A percentile compares a stretch with the other conserved stretches of the same genome.
Conservation (phyloP, 345 rosid genomes). For the Lumnitzera racemosa region DNA sequence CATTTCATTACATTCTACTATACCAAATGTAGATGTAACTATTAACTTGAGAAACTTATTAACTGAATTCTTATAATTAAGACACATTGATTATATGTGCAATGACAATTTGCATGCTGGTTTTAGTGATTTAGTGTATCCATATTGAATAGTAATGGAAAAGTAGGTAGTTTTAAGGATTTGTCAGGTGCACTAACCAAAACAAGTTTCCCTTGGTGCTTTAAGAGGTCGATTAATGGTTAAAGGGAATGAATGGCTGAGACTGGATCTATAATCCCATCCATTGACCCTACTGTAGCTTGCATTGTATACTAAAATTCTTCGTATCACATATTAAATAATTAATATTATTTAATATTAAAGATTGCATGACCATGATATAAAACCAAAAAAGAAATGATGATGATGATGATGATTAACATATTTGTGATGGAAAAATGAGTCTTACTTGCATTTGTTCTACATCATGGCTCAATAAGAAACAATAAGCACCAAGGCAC, state of each 20-base stretch:
- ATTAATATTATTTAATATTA: neutral
- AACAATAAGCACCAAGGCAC: conserved; percentile 32
- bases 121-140: neutral
- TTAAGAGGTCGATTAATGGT: conserved; percentile 42
- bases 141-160: conserved; percentile 27
- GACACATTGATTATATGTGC: no score
- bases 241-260: conserved; percentile 35
- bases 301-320: neutral
- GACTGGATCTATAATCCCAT: conserved; percentile 54
- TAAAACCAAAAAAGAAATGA: no score
- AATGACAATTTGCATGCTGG: no score
- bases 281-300: conserved; percentile 22
- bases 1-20: no score
- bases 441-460: conserved; percentile 27
- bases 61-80: no score
- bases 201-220: conserved; percentile 41
- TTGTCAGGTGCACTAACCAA: conserved; percentile 40
- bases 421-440: no score
- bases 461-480: conserved; percentile 28
- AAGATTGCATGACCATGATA: no score
- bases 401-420: no score
- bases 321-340: neutral
- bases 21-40: no score
- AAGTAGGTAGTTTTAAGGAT: conserved; percentile 34
- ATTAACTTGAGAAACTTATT: no score